phyloP scores from a whole-genome alignment of 441 rosid genomes.

The Gossypium trilobum region DNA sequence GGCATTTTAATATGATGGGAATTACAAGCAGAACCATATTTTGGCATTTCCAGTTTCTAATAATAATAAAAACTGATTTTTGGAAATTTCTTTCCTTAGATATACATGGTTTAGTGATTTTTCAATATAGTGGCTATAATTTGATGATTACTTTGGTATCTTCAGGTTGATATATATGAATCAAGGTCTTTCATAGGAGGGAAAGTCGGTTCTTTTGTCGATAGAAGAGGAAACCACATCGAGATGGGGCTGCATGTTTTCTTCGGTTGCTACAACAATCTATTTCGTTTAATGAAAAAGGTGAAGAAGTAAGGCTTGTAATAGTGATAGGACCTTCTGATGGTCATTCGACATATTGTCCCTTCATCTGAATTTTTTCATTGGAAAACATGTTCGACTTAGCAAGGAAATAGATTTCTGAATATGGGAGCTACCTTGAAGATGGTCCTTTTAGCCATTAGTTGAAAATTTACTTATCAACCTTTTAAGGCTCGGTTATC shows the following conservation, averaged over 20 bases:
- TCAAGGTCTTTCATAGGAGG: constrained; percentile 88
- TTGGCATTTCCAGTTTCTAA: neutral
- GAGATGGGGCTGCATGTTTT: constrained; percentile 98
- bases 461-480: neutral
- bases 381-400: neutral
- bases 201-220: constrained; percentile 94
- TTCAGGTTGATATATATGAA: constrained; percentile 90
- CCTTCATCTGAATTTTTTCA: neutral
- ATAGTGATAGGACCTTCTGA: neutral
- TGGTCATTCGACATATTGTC: neutral
- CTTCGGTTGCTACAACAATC: constrained; percentile 96
- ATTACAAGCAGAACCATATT: neutral
- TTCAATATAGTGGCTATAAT: neutral
- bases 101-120: neutral
- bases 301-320: constrained; percentile 26
- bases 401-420: neutral
- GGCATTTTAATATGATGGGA: neutral
- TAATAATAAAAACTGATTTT: neutral
- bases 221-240: constrained; percentile 80
- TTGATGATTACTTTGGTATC: constrained; percentile 3
- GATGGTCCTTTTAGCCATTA: neutral
- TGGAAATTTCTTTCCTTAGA: neutral
- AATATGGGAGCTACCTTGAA: neutral
- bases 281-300: constrained; percentile 92
- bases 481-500: neutral